Evolutionary conservation across 768 basidiomycete genomes (phyloP).

Genomic region (Lepiota venenata): DNA sequence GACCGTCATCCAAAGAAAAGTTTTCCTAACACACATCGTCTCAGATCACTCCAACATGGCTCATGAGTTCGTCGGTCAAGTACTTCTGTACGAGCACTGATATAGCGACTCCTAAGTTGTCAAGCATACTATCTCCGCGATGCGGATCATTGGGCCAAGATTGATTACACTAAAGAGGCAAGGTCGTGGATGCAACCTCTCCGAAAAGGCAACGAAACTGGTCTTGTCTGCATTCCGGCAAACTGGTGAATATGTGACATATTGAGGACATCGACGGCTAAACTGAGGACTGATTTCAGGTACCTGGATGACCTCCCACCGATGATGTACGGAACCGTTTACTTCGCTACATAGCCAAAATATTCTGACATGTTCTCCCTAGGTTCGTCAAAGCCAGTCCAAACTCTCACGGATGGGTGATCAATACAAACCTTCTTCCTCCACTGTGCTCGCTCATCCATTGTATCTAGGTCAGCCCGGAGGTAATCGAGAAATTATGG

Average conservation of each 20-base stretch:
- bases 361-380: constrained; percentile 2
- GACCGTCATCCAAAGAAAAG: neutral
- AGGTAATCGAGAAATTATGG: constrained; percentile 71
- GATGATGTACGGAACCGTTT: constrained; percentile 48
- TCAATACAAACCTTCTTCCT: neutral
- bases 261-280: neutral
- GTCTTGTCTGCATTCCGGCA: constrained; percentile 56
- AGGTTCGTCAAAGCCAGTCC: constrained; percentile 69
- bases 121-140: constrained; percentile 69
- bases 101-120: constrained; percentile 28
- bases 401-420: constrained; percentile 73
- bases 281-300: constrained; percentile 25
- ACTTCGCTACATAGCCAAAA: too few species aligned
- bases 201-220: constrained; percentile 57
- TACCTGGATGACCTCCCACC: constrained; percentile 74
- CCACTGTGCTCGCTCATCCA: neutral
- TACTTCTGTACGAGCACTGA: too few species aligned
- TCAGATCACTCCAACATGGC: constrained; percentile 62
- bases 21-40: neutral
- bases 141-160: constrained; percentile 70
- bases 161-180: constrained; percentile 57
- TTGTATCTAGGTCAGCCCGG: constrained; percentile 49
- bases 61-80: constrained; percentile 49
- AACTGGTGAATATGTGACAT: constrained; percentile 48
- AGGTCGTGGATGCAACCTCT: constrained; percentile 76